Evolutionary conservation across 331 rosid genomes (phyloP), one percentile per base, ranked within the genome.

Genomic region (Cydonia oblonga): DNA sequence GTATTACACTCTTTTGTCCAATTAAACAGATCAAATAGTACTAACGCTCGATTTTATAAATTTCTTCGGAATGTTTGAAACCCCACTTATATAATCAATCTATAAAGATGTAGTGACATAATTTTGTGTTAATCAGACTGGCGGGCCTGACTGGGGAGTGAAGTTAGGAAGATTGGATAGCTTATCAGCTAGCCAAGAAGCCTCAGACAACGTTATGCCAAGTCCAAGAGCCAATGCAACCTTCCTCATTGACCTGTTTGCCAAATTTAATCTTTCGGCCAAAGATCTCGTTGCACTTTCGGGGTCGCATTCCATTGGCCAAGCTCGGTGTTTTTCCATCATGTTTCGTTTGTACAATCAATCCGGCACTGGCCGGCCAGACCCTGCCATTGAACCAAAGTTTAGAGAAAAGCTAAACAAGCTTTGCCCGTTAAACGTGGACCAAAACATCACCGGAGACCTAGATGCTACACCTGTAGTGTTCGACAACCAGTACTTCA

Each of bases 291-390:
- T 92, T 11, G 87, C 97, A 67, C 95, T 92, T 66, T 92, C 96
- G 23, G 96, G 97, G 30, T 82, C 96, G 25, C 97, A 92, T 74
- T 89, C 93, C 3, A 82, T 92, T 15, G 97, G 96, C 51, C 38
- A 87, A 84, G 97, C 20, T 20, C 91, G 97, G 35, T 92, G 97
- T 68, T 92, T 92, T 53, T 92, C 97, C 8, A 68, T 92, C 90
- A 90, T 92, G 96, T 88, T 86, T 33, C 76, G 97, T 64, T 85
- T 92, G 5, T 92, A 92, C 83, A 92, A 92, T 49, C 96, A 92
- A 65, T 87, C 97, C 0, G 97, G 97, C 14, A 72, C 78, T 0
- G 95, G 95, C 44, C 77, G 3, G 24, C 95, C 96, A 0, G 97
- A 92, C 80, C 96, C 96, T 6, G 79, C 85, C 42, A 72, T 92